These are phyloP conservation scores for Penicillium sp. DNA, from an alignment of 2,329 filamentous ascomycete species.

Conservation along the genomic window DNA sequence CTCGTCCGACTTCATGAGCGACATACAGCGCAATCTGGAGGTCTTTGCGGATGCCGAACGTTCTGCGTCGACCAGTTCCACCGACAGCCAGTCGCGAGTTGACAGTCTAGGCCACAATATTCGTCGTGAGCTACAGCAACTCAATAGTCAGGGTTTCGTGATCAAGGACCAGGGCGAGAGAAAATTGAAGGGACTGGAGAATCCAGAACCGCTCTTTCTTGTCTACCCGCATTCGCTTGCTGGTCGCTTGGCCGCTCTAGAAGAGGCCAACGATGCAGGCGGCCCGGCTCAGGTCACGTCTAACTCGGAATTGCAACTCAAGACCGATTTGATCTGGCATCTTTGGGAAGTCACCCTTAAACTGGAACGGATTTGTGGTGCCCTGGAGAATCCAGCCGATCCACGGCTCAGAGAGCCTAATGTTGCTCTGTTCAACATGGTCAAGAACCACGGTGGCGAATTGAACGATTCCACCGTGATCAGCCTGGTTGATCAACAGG, in stretches of 20 bases:
- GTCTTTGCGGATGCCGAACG: constrained; percentile 84
- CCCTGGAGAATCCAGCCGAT: constrained; percentile 70
- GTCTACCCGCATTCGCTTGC: constrained; percentile 89
- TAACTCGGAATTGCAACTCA: constrained; percentile 70
- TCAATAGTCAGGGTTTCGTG: constrained; percentile 91
- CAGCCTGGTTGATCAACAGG: constrained; percentile 91
- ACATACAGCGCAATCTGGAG: constrained; percentile 88
- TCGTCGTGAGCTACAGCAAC: constrained; percentile 79
- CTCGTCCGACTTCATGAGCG: constrained; percentile 93
- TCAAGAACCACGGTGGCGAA: constrained; percentile 73
- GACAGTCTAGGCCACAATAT: constrained; percentile 75
- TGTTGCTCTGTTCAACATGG: constrained; percentile 75
- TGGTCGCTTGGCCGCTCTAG: constrained; percentile 59
- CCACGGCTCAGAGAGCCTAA: constrained; percentile 74
- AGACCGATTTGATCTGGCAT: constrained; percentile 82
- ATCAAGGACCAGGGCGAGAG: constrained; percentile 95
- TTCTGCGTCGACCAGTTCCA: constrained; percentile 66
- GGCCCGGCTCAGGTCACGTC: constrained; percentile 56
- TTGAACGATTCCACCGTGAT: constrained; percentile 85
- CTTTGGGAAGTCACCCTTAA: constrained; percentile 87
- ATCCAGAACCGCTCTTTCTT: constrained; percentile 92
- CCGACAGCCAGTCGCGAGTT: constrained; percentile 70
- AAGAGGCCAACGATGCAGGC: constrained; percentile 51
- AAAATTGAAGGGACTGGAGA: constrained; percentile 95
- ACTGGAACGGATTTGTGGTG: constrained; percentile 89